Evolutionary conservation across 164 flowering plant species (phyloP).

Genomic region (Stephania yunnanensis): DNA sequence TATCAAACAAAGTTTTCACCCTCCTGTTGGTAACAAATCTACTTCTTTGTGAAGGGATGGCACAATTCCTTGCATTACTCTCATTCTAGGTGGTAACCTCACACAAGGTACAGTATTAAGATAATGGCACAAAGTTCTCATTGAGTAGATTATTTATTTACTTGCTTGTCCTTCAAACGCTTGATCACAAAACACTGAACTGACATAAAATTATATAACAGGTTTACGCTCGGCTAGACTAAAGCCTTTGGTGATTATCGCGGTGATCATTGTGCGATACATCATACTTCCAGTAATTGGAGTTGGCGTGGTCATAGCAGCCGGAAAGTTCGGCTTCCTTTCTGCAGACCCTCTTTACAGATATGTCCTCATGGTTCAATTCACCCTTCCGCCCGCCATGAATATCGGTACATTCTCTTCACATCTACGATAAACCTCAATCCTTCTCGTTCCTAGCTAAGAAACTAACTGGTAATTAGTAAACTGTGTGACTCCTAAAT

Average conservation of each 20-base stretch:
- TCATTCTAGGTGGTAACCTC: constrained; percentile 92
- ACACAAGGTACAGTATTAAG: constrained; percentile 44
- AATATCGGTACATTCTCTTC: constrained; percentile 46
- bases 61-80: constrained; percentile 85
- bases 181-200: neutral
- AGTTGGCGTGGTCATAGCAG: constrained; percentile 49
- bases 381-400: constrained; percentile 87
- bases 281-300: constrained; percentile 61
- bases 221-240: constrained; percentile 45
- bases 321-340: constrained; percentile 49
- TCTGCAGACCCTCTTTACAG: constrained; percentile 62
- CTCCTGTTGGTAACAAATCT: neutral
- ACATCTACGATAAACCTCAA: too few species aligned
- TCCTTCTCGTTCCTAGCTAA: too few species aligned
- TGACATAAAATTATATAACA: constrained; percentile 13
- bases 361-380: constrained; percentile 75
- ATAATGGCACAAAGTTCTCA: neutral
- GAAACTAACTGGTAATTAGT: too few species aligned
- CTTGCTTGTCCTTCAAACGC: neutral
- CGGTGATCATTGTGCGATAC: constrained; percentile 51
- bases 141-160: neutral
- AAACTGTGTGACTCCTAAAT: neutral
- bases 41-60: constrained; percentile 50
- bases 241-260: constrained; percentile 30
- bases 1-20: neutral